phyloP scores from a whole-genome alignment of 2,329 filamentous ascomycete species.

The Pezicula carpinea region DNA sequence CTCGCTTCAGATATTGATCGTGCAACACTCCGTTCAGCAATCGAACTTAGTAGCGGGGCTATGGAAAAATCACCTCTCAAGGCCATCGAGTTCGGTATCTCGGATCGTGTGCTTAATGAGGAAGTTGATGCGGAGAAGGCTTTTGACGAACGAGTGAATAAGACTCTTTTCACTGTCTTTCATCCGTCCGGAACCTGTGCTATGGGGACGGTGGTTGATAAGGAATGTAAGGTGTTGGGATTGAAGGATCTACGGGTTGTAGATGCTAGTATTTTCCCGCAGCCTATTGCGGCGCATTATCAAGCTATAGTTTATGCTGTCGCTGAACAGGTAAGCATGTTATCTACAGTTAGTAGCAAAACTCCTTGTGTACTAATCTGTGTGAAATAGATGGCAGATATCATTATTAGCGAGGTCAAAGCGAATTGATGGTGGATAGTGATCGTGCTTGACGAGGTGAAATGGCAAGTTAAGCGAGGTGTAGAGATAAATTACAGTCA shows the following conservation, averaged over 20 bases:
- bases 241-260: constrained; percentile 7
- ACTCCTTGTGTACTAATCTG: too few relatives aligned
- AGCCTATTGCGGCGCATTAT: constrained; percentile 5
- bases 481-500: too few relatives aligned
- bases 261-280: constrained; percentile 11
- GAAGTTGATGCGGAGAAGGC: not conserved
- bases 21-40: too few relatives aligned
- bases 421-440: too few relatives aligned
- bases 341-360: too few relatives aligned
- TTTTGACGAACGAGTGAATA: not conserved
- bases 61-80: too few relatives aligned
- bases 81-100: too few relatives aligned
- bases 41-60: too few relatives aligned
- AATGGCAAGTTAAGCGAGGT: too few relatives aligned
- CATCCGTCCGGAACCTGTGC: constrained; percentile 11
- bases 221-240: constrained; percentile 7
- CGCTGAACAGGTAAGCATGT: constrained; percentile 13
- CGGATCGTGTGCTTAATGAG: not conserved
- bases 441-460: too few relatives aligned
- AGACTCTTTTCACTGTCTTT: constrained; percentile 4
- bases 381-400: too few relatives aligned
- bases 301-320: constrained; percentile 11
- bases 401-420: too few relatives aligned
- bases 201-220: constrained; percentile 24
- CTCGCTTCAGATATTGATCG: not conserved